phyloP scores from a whole-genome alignment of 225 moss, liverwort and hornwort genomes.

The Pleurozium schreberi region DNA sequence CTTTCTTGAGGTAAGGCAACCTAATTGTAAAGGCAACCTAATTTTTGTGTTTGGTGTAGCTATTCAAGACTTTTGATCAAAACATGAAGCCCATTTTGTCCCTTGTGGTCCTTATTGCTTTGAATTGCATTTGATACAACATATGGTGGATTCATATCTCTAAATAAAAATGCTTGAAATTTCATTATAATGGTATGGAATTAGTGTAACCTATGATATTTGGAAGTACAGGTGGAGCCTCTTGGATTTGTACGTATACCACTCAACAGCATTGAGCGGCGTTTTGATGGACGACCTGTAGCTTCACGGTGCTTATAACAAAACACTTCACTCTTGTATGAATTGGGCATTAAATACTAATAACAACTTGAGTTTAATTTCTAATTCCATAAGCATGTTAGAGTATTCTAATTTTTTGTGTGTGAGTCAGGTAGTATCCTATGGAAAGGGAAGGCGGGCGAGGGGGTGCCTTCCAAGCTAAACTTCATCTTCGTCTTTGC shows the following conservation, averaged over 20 bases:
- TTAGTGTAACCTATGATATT: too few species aligned
- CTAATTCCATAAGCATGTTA: neutral
- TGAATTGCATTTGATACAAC: neutral
- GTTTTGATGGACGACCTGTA: constrained; percentile 68
- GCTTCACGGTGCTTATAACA: constrained; percentile 22
- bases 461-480: constrained; percentile 35
- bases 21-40: too few species aligned
- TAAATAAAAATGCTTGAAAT: neutral
- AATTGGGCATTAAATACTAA: neutral
- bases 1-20: too few species aligned
- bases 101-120: neutral
- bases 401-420: neutral
- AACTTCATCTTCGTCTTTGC: constrained; percentile 62
- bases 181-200: neutral
- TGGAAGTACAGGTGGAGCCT: constrained; percentile 37
- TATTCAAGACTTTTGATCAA: neutral
- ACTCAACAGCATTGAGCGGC: constrained; percentile 39
- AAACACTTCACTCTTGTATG: neutral
- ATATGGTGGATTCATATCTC: too few species aligned
- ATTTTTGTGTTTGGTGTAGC: too few species aligned
- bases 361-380: neutral
- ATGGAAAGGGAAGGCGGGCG: constrained; percentile 45
- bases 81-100: neutral
- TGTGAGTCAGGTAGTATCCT: constrained; percentile 47
- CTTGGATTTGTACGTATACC: constrained; percentile 49